phyloP scores from a whole-genome alignment of 345 rosid species.

The Litchi chinensis region DNA sequence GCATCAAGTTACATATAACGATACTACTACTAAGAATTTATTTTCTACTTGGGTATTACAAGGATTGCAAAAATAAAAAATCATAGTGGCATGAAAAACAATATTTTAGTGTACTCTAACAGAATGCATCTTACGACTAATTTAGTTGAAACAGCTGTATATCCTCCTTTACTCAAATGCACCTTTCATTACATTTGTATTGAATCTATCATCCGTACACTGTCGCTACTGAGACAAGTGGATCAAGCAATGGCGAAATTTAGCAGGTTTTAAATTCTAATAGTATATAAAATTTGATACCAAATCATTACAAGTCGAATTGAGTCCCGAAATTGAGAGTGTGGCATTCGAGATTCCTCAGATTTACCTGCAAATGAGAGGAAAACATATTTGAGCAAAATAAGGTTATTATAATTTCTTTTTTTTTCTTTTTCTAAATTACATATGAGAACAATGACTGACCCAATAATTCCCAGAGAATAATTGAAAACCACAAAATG shows the following conservation, averaged over 20 bases:
- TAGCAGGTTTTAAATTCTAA: background rate
- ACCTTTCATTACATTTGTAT: background rate
- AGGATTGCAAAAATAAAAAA: background rate
- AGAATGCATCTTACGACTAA: background rate
- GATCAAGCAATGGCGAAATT: background rate
- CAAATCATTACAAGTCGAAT: slow-evolving; percentile 30
- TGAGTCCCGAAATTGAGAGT: slow-evolving; percentile 68
- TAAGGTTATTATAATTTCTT: background rate
- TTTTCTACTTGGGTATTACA: background rate
- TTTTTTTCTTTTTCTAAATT: background rate
- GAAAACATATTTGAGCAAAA: background rate
- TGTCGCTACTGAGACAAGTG: background rate
- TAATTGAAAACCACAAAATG: background rate
- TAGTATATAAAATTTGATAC: slow-evolving; percentile 16
- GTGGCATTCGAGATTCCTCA: slow-evolving; percentile 81
- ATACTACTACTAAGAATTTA: background rate
- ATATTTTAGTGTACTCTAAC: background rate
- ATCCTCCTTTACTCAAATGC: background rate
- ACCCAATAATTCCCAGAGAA: background rate
- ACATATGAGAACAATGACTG: background rate
- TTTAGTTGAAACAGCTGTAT: background rate
- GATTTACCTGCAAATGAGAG: slow-evolving; percentile 58
- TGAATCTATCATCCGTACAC: background rate
- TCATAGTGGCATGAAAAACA: background rate
- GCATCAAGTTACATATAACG: background rate